Base-by-base conservation (phyloP, 1,284 basidiomycete genomes). In the Trichosporon sp. region DNA sequence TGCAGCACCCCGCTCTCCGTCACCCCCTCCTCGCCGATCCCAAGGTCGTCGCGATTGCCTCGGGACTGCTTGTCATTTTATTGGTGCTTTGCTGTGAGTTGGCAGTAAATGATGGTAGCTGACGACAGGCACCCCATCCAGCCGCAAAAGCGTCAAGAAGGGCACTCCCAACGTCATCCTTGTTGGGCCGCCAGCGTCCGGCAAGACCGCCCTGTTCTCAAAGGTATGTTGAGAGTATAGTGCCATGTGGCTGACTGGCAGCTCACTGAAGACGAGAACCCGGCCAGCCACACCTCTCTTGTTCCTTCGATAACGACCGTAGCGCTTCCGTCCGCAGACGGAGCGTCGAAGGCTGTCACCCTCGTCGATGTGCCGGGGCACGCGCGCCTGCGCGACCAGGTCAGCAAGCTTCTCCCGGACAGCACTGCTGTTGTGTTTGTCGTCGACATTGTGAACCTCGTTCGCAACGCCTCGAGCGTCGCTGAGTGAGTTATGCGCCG, bases 361-460 rank as follows among this genome's bases (percentile, higher is more conserved):
- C 68, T 83, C 23, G 72, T 82, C 12, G 82, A 83, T 64, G 62
- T 83, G 1, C 80, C 82, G 5, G 82, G 82, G n/a, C 82, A 83
- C 69, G 79, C 81, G 11, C 75, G 82, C 62, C 70, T 83, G 29
- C 74, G 75, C n/a, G 80, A 81, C 60, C 75, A 79, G 62, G 69
- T 78, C 9, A 73, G 75, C 63, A 74, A 73, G 65, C 68, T 76
- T n/a, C 62, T 80, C 5, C 70, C 65, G 15, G 74, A 74, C 9
- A 77, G 76, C 23, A 70, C 68, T 29, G 81, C 71, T 1, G 80
- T 77, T 7, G 77, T 83, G 2, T 83, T 83, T 64, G 81, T 83
- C 3, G 77, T 82, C n/a, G 82, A 83, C 62, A 70, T 79, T 29
- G 74, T 75, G 12, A 75, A 71, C 0, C 64, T 82, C 8, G 75